Base-by-base conservation (phyloP, 73 alveolate genomes). In the Stentor coeruleus region DNA sequence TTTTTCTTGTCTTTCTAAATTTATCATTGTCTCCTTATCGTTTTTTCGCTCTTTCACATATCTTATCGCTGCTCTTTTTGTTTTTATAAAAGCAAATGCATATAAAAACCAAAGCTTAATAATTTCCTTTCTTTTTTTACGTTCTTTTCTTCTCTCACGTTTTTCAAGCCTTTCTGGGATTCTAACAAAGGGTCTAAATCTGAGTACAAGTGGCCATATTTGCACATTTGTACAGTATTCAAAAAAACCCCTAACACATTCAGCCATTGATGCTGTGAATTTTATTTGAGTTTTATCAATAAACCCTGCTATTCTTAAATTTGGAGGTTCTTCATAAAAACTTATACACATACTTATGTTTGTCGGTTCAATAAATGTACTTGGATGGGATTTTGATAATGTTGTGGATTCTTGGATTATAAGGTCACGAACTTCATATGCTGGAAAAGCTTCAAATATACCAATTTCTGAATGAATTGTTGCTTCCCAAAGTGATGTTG, bases 401-500 rank as follows among this genome's bases (percentile, higher is more conserved):
- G 15, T 66, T 66, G n/a, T 40, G 36, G 40, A 37, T 66, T 66
- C 79, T 66, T 66, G 79, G 11, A 66, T 14, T 66, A 49, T 49
- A 20, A 60, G 41, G 14, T 26, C 28, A 14, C 80, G 11, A 26
- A 60, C 36, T 60, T 60, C 80, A 28, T 60, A 35, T 28, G 80
- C 80, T 11, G 80, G 80, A 35, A 60, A 26, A 60, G 80, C 80
- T 60, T 6, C 6, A 60, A 60, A 60, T 14, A 60, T 60, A 14
- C 80, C 80, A 11, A 28, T 28, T 11, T 26, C 28, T n/a, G 80
- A 60, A 60, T 11, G 14, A 14, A 6, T 14, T 14, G 80, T 60
- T 60, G 6, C 80, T 60, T 60, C 37, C 41, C 41, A 35, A n/a
- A 60, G 41, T 15, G 55, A 28, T 14, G 41, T 6, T 11, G 80